Conservation (phyloP, 1,284 basidiomycete genomes). For the Chalciporus sp. region DNA sequence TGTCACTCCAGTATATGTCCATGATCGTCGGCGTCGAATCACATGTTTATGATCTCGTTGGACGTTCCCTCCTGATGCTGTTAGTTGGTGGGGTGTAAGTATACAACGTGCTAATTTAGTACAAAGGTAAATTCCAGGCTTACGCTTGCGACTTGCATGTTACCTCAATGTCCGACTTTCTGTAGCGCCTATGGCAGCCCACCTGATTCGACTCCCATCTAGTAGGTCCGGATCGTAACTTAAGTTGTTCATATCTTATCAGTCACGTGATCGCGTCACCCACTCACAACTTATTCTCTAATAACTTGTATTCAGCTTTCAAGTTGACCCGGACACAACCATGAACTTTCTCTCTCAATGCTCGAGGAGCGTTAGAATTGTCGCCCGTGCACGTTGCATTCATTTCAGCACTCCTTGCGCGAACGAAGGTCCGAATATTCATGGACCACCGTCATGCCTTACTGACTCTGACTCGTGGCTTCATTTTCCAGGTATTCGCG, state of each 20-base stretch:
- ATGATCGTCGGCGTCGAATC: too few relatives aligned
- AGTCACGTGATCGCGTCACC: conserved; percentile 27
- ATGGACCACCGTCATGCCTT: neutral
- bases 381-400: conserved; percentile 9
- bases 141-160: too few relatives aligned
- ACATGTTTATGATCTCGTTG: too few relatives aligned
- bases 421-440: conserved; percentile 24
- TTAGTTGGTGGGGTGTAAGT: too few relatives aligned
- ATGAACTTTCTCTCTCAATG: conserved; percentile 21
- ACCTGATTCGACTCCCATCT: neutral
- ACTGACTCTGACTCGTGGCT: neutral
- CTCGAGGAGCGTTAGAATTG: conserved; percentile 10
- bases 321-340: neutral
- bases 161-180: neutral
- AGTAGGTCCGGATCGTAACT: too few relatives aligned
- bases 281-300: neutral
- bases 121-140: too few relatives aligned
- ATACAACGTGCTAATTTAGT: too few relatives aligned
- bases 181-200: neutral
- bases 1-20: too few relatives aligned
- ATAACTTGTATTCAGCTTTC: neutral
- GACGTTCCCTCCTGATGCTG: too few relatives aligned
- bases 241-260: too few relatives aligned
- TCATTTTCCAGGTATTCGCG: conserved; percentile 44
- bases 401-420: conserved; percentile 15